Evolutionary conservation across 176 grass and related monocot species (phyloP).

Genomic region (Triticum aestivum): IWGSC_CS_RefSeq_v2.1 NC_057802.1:423656734-423657233

Average conservation of each 20-base stretch:
- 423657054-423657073: slow-evolving; percentile 50
- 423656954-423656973: slow-evolving; percentile 86
- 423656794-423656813: slow-evolving; percentile 29
- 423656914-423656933: slow-evolving; percentile 29
- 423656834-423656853: slow-evolving; percentile 93
- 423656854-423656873: slow-evolving; percentile 89
- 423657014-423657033: slow-evolving; percentile 95
- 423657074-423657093: slow-evolving; percentile 47
- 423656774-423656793: neutral
- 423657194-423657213: slow-evolving; percentile 87
- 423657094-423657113: slow-evolving; percentile 1
- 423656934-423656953: slow-evolving; percentile 35
- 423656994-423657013: slow-evolving; percentile 87
- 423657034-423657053: slow-evolving; percentile 76
- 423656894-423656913: slow-evolving; percentile 14
- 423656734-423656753: slow-evolving; percentile 3
- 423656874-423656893: slow-evolving; percentile 28
- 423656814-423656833: slow-evolving; percentile 72
- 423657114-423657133: slow-evolving; percentile 23
- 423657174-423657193: slow-evolving; percentile 86
- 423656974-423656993: slow-evolving; percentile 82
- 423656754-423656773: slow-evolving; percentile 3
- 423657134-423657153: slow-evolving; percentile 35
- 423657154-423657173: slow-evolving; percentile 63
- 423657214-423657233: slow-evolving; percentile 73